Evolutionary conservation across 345 rosid species (phyloP).

Genomic region (Ceriops tagal): DNA sequence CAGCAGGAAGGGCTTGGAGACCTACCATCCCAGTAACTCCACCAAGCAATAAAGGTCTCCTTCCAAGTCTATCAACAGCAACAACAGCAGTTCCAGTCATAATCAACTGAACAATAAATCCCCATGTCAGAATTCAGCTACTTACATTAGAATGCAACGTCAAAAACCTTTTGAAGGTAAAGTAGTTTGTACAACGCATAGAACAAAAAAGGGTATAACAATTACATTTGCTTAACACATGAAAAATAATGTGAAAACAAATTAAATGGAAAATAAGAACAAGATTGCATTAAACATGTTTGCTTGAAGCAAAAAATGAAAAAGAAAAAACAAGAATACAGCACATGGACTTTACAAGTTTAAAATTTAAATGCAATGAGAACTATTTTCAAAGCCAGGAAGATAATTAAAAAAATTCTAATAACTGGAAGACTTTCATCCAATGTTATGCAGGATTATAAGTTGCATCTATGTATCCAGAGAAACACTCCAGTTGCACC

Average conservation of each 20-base stretch:
- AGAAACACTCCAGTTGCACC: no score
- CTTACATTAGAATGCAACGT: not conserved
- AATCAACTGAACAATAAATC: slow-evolving; percentile 51
- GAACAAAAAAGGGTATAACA: not conserved
- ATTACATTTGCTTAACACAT: not conserved
- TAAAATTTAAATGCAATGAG: not conserved
- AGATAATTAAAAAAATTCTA: not conserved
- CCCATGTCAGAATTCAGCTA: slow-evolving; percentile 9
- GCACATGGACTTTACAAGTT: no score
- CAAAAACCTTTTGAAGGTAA: slow-evolving; percentile 4
- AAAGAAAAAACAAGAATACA: no score
- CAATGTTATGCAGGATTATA: no score
- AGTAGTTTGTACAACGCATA: not conserved
- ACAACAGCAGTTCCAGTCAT: slow-evolving; percentile 91
- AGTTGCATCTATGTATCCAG: no score
- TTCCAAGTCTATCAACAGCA: slow-evolving; percentile 83
- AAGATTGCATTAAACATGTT: no score
- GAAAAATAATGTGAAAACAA: not conserved
- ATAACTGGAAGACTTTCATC: not conserved
- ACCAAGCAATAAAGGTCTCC: slow-evolving; percentile 84
- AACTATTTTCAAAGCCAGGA: not conserved
- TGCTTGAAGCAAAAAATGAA: no score
- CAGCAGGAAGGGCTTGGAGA: not conserved
- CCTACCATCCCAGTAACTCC: slow-evolving; percentile 92
- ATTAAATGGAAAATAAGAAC: not conserved